phyloP scores from a whole-genome alignment of 495 filamentous ascomycete genomes.

The Talaromyces trachyspermus region DNA sequence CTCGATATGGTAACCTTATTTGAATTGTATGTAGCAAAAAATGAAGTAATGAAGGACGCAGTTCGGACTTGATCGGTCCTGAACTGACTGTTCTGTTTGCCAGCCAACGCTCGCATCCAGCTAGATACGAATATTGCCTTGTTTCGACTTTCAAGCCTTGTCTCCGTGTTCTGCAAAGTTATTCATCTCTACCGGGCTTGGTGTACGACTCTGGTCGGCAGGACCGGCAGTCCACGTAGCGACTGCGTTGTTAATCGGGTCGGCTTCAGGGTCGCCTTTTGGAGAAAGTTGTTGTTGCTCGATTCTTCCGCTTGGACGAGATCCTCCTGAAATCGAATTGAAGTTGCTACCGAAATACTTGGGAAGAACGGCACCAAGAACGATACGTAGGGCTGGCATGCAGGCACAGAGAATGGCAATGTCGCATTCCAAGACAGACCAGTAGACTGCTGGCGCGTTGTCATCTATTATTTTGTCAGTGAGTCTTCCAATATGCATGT shows the following conservation, averaged over 20 bases:
- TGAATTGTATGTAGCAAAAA: too few relatives aligned
- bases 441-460: constrained; percentile 34
- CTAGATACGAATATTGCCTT: too few relatives aligned
- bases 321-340: not conserved
- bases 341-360: constrained; percentile 7
- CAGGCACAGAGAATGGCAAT: constrained; percentile 41
- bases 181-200: constrained; percentile 2
- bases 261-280: constrained; percentile 5
- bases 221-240: constrained; percentile 5
- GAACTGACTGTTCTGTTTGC: too few relatives aligned
- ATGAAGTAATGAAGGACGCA: too few relatives aligned
- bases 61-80: too few relatives aligned
- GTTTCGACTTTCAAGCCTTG: not conserved
- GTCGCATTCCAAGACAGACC: constrained; percentile 41
- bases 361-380: constrained; percentile 17
- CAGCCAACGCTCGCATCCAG: too few relatives aligned
- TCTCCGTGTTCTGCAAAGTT: not conserved
- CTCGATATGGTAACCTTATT: too few relatives aligned
- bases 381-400: constrained; percentile 24
- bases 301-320: not conserved
- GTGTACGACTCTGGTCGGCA: not conserved
- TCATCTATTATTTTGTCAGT: constrained; percentile 19
- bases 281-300: not conserved
- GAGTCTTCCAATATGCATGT: too few relatives aligned
- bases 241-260: constrained; percentile 5